A percentile compares a stretch with the other conserved stretches of the same genome.
Conservation (phyloP, 495 filamentous ascomycete genomes). For the Rostrohypoxylon terebratum region DNA sequence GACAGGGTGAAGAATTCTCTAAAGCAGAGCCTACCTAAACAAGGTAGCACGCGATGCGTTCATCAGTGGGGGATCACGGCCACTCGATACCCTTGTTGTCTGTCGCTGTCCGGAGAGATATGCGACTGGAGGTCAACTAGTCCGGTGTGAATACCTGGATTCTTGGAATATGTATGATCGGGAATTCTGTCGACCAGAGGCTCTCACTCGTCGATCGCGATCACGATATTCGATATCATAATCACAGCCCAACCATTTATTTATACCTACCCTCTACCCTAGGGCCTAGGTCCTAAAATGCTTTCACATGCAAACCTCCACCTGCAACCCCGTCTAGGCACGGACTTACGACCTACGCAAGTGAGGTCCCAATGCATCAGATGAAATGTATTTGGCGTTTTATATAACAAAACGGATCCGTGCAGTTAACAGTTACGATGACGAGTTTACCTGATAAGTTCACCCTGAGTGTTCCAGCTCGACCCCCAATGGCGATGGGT, state of each 20-base stretch:
- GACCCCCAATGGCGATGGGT: conserved; percentile 3
- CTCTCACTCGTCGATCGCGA: conserved; percentile 5
- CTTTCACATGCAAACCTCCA: conserved; percentile 21
- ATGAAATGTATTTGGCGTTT: background rate
- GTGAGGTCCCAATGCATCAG: conserved; percentile 33
- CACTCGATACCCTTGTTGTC: conserved; percentile 1
- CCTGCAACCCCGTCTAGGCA: conserved; percentile 21
- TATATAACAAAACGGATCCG: conserved; percentile 16
- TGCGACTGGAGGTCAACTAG: conserved; percentile 23
- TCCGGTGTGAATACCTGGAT: background rate
- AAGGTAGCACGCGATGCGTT: conserved; percentile 24
- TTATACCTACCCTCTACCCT: background rate
- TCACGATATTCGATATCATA: background rate
- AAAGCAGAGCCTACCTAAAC: conserved; percentile 15
- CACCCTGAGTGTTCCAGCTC: background rate
- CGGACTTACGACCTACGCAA: background rate
- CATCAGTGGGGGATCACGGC: conserved; percentile 17
- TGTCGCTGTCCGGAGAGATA: conserved; percentile 9
- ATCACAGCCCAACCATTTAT: conserved; percentile 11
- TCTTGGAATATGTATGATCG: conserved; percentile 8
- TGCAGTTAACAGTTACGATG: conserved; percentile 21
- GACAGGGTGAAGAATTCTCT: background rate
- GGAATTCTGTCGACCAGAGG: conserved; percentile 10
- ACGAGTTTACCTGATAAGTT: background rate
- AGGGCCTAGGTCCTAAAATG: background rate